These are phyloP conservation scores for Pleurotus platypus DNA, from an alignment of 768 basidiomycete species.

Conservation along the genomic window DNA sequence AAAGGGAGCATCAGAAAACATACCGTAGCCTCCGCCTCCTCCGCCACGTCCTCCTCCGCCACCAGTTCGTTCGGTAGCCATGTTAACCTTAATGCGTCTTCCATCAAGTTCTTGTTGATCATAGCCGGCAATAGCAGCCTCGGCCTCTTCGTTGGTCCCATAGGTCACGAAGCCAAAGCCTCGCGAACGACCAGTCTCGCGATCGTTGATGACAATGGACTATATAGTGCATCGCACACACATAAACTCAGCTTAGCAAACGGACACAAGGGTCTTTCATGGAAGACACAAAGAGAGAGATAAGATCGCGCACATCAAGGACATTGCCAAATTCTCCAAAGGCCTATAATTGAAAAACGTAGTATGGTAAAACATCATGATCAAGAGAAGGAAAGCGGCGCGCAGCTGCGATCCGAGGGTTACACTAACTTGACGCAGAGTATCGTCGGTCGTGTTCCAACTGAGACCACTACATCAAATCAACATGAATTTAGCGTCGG, in stretches of 20 bases:
- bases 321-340: slow-evolving; percentile 82
- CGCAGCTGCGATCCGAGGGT: slow-evolving; percentile 18
- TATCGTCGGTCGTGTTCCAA: slow-evolving; percentile 95
- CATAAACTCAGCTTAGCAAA: slow-evolving; percentile 31
- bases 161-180: slow-evolving; percentile 97
- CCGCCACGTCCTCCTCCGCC: slow-evolving; percentile 40
- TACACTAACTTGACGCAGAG: slow-evolving; percentile 81
- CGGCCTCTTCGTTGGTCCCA: slow-evolving; percentile 57
- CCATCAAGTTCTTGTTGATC: slow-evolving; percentile 95
- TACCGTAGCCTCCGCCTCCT: too few relatives aligned
- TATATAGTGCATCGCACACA: slow-evolving; percentile 29
- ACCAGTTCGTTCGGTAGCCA: slow-evolving; percentile 66
- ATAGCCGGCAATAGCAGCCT: slow-evolving; percentile 68
- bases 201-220: slow-evolving; percentile 98
- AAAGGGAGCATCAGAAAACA: background rate
- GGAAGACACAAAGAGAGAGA: slow-evolving; percentile 14
- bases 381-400: slow-evolving; percentile 14
- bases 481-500: slow-evolving; percentile 53
- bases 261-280: background rate
- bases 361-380: slow-evolving; percentile 48
- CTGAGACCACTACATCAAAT: slow-evolving; percentile 77
- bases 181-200: slow-evolving; percentile 94
- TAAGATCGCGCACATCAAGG: slow-evolving; percentile 79
- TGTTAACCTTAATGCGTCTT: slow-evolving; percentile 84
- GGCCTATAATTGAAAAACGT: slow-evolving; percentile 62